Conservation (phyloP, 1,139 yeast genomes). For the Saccharomyces pastorianus region DNA sequence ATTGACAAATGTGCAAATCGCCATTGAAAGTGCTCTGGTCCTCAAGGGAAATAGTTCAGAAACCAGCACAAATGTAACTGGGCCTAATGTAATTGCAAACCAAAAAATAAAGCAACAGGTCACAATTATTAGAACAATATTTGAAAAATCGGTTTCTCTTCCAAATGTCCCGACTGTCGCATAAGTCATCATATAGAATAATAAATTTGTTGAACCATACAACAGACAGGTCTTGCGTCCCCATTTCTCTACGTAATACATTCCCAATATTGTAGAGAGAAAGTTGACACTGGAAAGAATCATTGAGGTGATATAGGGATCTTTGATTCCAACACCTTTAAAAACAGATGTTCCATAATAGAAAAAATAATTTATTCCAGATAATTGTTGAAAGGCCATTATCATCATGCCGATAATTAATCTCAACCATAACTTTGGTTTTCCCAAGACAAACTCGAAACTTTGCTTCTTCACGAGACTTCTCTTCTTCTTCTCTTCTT, state of each 20-base stretch:
- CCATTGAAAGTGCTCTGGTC: slow-evolving; percentile 69
- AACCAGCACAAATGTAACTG: slow-evolving; percentile 65
- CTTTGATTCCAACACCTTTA: slow-evolving; percentile 40
- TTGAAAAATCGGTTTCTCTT: slow-evolving; percentile 40
- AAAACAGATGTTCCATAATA: slow-evolving; percentile 52
- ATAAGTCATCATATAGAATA: slow-evolving; percentile 51
- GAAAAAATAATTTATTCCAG: slow-evolving; percentile 52
- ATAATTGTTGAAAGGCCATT: slow-evolving; percentile 53
- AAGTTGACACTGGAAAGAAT: slow-evolving; percentile 70
- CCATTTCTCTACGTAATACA: slow-evolving; percentile 55
- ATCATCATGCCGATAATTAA: slow-evolving; percentile 44
- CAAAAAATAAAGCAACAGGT: slow-evolving; percentile 67
- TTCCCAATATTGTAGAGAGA: slow-evolving; percentile 62
- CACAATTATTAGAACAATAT: slow-evolving; percentile 63
- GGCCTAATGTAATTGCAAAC: slow-evolving; percentile 84
- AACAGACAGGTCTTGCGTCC: slow-evolving; percentile 62
- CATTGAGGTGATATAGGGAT: slow-evolving; percentile 46
- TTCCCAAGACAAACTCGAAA: slow-evolving; percentile 42
- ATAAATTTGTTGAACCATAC: slow-evolving; percentile 56
- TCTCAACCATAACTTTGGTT: slow-evolving; percentile 40
- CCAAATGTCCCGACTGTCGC: slow-evolving; percentile 56
- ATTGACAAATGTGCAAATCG: slow-evolving; percentile 62
- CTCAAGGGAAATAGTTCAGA: slow-evolving; percentile 73
- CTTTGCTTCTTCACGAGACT: slow-evolving; percentile 24
- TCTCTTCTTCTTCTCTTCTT: slow-evolving; percentile 33